Percentiles rank a stretch among this genome's conserved stretches.
Conservation (phyloP, 345 rosid species). For the Aethionema arabicum region DNA sequence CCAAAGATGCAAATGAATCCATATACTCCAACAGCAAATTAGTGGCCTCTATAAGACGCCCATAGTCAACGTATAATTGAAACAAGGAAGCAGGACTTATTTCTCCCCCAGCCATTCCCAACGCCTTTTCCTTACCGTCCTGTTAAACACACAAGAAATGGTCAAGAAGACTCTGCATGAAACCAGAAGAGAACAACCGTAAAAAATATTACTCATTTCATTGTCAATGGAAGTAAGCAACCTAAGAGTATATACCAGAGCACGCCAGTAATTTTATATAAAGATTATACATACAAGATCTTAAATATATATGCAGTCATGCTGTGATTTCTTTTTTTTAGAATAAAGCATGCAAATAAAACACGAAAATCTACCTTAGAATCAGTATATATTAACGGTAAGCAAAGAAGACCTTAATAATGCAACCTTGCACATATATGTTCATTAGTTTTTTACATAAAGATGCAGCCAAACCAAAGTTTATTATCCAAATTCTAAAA, state of each 20-base stretch:
- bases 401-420: not conserved
- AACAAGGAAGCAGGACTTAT: slow-evolving; percentile 80
- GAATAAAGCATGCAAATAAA: slow-evolving; percentile 2
- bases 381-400: slow-evolving; percentile 13
- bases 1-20: slow-evolving; percentile 72
- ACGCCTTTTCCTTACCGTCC: slow-evolving; percentile 60
- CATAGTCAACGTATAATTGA: slow-evolving; percentile 68
- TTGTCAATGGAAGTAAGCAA: slow-evolving; percentile 7
- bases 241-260: not conserved
- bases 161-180: slow-evolving; percentile 14
- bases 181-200: slow-evolving; percentile 25
- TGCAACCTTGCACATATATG: slow-evolving; percentile 7
- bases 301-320: slow-evolving; percentile 10
- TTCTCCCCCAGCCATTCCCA: slow-evolving; percentile 82
- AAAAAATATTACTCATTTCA: slow-evolving; percentile 4
- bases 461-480: slow-evolving; percentile 8
- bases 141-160: slow-evolving; percentile 33
- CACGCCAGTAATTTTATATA: not conserved
- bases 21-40: slow-evolving; percentile 70
- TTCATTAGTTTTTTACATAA: not conserved
- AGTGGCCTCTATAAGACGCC: slow-evolving; percentile 80
- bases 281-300: slow-evolving; percentile 3
- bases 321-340: not conserved
- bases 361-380: not conserved
- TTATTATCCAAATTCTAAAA: not conserved